Evolutionary conservation across 1,284 basidiomycete species (phyloP), one percentile per base, ranked within the genome.

Genomic region (Ceratobasidium sp.): DNA sequence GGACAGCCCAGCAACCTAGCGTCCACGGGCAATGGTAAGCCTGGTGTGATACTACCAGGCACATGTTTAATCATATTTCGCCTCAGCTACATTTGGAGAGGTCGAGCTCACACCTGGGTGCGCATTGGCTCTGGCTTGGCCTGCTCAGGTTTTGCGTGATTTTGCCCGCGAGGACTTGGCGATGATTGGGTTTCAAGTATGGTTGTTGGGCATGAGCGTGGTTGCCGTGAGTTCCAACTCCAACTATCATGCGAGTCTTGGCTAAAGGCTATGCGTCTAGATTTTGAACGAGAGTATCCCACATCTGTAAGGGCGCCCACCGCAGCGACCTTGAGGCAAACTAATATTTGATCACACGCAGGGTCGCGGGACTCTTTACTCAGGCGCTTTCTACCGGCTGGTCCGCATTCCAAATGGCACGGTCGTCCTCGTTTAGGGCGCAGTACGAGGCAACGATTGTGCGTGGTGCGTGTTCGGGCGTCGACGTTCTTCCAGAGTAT

Each of bases 151-250:
- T 6, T 37, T 69, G 31, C 83, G 84, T 65, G 87, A 92, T 79
- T 92, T 90, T 24, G 88, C 91, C 79, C 89, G 92, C 29, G 91
- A 93, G 79, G 92, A 93, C 78, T 82, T 92, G 76, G 86, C 89
- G 16, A 92, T 93, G 80, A 89, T 93, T 61, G 85, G 85, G 9
- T 94, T 93, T 83, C 91, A 93, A 77, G 83, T 91, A 74, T 93
- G 92, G 92, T 87, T 92, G 1, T 83, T 93, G 31, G 91, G 89
- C 49, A 91, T 93, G 89, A 92, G 90, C 6, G 77, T 91, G 48
- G 89, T 92, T 61, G 92, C 92, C 5, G 84, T 85, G 41, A 66
- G 64, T 39, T 34, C 22, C 8, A 19, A 29, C 13, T 53, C n/a
- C 27, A 16, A 24, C 16, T 53, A 7, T 13, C 65, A 7, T 19